Evolutionary conservation across 306 rosid genomes (phyloP), one percentile per base, ranked within the genome.

Genomic region (Rubus parviflorus): DNA sequence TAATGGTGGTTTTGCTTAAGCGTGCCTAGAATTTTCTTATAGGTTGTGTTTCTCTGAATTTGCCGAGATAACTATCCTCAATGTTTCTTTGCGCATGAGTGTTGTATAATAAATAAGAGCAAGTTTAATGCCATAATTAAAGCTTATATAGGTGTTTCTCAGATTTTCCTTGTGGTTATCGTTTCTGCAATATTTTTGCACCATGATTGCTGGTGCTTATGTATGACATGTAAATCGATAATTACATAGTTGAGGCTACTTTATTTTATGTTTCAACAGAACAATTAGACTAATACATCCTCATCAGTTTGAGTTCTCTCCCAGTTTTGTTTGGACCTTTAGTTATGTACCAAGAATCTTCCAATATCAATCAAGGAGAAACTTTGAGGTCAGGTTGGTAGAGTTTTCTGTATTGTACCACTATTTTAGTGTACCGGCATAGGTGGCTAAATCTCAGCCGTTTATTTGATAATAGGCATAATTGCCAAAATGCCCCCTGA

Each of bases 1-100:
- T 78, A 16, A 87, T 91, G 89, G 91, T 90, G 60, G 82, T 95
- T 10, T 49, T 95, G 68, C 5, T 83, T 66, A 95, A 87, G 83
- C 95, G 98, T 78, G 78, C 0, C 45, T 94, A 86, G 85, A 30
- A 30, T 30, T 30, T 30, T 30, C 35, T 30, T 30, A 30, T 30
- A 30, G 35, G 35, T 30, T 25, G 3, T 56, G 16, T 17, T 46
- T 38, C 23, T 41, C 19, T 35, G 16, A 68, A 45, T 45, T 30
- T 68, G 73, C 73, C 73, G 56, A 46, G 23, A 68, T 11, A 5
- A 68, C 40, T n/a, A 23, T 43, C 52, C n/a, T 4, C 19, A 6
- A 19, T 71, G 7, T 7, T 60, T 64, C 38, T 42, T 20, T 8
- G 73, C 66, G 45, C 22, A 25, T 25, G 20, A 30, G 43, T 73